Evolutionary conservation across 129 eudicot genomes (phyloP).

Genomic region (Sambucus nigra): DNA sequence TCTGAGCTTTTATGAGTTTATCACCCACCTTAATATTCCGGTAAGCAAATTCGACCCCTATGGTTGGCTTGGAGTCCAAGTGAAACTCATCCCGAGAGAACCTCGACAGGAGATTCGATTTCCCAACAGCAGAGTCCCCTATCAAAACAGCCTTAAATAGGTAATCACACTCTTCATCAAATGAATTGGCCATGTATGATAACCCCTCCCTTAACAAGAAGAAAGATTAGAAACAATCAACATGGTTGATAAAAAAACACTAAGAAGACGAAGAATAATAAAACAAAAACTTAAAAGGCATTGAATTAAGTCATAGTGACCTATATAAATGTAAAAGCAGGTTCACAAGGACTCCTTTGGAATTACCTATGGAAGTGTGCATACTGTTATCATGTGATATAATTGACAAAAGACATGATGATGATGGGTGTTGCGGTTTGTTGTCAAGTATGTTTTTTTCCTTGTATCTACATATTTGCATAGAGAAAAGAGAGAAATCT

Average conservation of each 20-base stretch:
- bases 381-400: constrained; percentile 16
- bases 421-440: constrained; percentile 32
- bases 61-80: constrained; percentile 70
- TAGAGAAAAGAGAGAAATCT: constrained; percentile 1
- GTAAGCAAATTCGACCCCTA: constrained; percentile 81
- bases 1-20: constrained; percentile 66
- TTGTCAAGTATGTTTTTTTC: constrained; percentile 10
- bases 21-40: constrained; percentile 54
- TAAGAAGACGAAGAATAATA: not conserved
- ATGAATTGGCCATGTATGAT: constrained; percentile 27
- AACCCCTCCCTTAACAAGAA: not conserved
- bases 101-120: constrained; percentile 60
- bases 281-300: not conserved
- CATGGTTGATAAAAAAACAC: not conserved
- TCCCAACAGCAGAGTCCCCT: constrained; percentile 82
- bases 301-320: not conserved
- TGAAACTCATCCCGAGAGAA: constrained; percentile 56
- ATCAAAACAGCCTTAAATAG: constrained; percentile 62
- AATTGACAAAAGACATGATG: constrained; percentile 9
- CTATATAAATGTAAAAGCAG: not conserved
- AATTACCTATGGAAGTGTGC: constrained; percentile 1
- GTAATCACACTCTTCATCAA: constrained; percentile 76
- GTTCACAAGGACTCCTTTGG: constrained; percentile 3
- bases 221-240: not conserved
- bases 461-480: constrained; percentile 7